A percentile compares a stretch with the other conserved stretches of the same genome.
Conservation (phyloP, 2,329 filamentous ascomycete genomes). For the Penicillium sp. region DNA sequence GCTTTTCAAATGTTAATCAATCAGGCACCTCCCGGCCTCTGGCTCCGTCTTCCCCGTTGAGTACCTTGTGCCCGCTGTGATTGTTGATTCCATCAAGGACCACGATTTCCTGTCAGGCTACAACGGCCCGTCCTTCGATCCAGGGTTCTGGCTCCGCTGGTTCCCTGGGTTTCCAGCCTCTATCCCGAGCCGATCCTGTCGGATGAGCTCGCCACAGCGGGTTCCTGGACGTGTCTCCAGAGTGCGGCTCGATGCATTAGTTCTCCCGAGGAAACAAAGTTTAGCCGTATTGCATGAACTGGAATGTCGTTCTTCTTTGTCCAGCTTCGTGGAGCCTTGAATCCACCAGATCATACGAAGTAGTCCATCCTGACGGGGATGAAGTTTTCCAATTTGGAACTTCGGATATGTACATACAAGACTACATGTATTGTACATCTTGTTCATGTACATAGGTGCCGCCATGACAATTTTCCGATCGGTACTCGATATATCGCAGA, state of each 20-base stretch:
- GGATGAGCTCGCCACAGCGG: constrained; percentile 20
- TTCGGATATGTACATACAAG: neutral
- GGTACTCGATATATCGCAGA: neutral
- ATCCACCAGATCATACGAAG: neutral
- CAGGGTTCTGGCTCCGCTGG: constrained; percentile 16
- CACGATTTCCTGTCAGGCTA: constrained; percentile 1
- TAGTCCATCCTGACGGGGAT: neutral
- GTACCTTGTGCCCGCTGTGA: neutral
- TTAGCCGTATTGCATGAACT: constrained; percentile 30
- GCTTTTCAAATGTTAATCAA: neutral
- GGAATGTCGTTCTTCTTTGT: neutral
- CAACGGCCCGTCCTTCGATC: constrained; percentile 13
- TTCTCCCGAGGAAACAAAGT: constrained; percentile 26
- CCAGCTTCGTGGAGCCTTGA: neutral
- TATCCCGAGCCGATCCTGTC: constrained; percentile 12
- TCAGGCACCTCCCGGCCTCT: neutral
- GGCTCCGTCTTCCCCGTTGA: constrained; percentile 6
- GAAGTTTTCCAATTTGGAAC: neutral
- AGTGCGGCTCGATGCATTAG: constrained; percentile 35
- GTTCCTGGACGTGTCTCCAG: constrained; percentile 26
- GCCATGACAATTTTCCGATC: constrained; percentile 3
- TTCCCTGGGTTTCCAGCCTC: neutral
- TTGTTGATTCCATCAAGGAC: neutral
- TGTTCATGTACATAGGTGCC: neutral
- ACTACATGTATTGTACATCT: neutral